phyloP scores from a whole-genome alignment of 139 green algal genomes.

The Dunaliella sp. region DNA sequence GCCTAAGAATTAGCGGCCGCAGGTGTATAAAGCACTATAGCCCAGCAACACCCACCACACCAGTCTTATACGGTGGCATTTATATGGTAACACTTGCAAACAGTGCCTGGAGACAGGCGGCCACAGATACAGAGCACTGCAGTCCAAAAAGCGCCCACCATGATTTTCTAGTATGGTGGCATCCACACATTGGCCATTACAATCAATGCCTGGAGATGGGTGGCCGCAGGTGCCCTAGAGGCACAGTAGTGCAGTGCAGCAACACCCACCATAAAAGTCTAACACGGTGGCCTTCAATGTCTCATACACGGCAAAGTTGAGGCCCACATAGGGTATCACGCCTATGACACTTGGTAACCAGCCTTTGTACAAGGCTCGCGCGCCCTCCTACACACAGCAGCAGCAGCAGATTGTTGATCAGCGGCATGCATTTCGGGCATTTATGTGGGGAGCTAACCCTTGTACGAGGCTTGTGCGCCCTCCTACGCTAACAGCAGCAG shows the following conservation, averaged over 20 bases:
- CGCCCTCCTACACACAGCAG: slow-evolving; percentile 75
- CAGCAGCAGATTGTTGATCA: slow-evolving; percentile 67
- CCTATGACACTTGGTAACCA: slow-evolving; percentile 97
- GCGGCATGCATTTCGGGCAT: slow-evolving; percentile 97
- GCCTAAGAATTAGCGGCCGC: too few relatives aligned
- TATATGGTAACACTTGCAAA: too few relatives aligned
- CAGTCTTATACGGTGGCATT: too few relatives aligned
- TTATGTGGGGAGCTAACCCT: slow-evolving; percentile 96
- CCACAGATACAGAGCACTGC: too few relatives aligned
- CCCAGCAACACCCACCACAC: too few relatives aligned
- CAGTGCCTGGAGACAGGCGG: too few relatives aligned
- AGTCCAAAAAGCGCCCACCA: too few relatives aligned
- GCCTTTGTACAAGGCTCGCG: slow-evolving; percentile 90
- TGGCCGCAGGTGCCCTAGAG: too few relatives aligned
- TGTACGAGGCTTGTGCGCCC: slow-evolving; percentile 88
- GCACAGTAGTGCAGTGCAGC: background rate
- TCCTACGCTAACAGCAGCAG: slow-evolving; percentile 49
- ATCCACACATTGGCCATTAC: too few relatives aligned
- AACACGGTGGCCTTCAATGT: slow-evolving; percentile 85
- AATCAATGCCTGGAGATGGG: too few relatives aligned
- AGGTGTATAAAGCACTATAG: too few relatives aligned
- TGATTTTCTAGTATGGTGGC: too few relatives aligned
- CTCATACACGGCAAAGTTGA: slow-evolving; percentile 99
- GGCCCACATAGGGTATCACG: slow-evolving; percentile 95
- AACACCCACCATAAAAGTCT: slow-evolving; percentile 64